phyloP scores from a whole-genome alignment of 2,329 filamentous ascomycete genomes.

The Macrophomina pseudophaseolina region DNA sequence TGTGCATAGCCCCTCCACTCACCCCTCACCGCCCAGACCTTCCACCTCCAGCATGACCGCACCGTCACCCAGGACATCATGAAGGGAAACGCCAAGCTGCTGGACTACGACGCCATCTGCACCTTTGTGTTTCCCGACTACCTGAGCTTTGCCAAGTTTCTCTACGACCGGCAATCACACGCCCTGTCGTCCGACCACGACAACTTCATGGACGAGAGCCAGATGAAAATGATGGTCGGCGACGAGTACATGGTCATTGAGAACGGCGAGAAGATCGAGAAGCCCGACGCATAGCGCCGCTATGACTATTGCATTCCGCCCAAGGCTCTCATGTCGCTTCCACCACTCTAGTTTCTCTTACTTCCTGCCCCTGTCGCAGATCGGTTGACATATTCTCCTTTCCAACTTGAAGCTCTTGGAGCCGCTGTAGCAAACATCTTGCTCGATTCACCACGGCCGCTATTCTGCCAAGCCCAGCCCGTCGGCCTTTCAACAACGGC shows the following conservation, averaged over 20 bases:
- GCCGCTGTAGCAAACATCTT: not conserved
- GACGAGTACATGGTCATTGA: slow-evolving; percentile 51
- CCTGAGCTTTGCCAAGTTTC: slow-evolving; percentile 51
- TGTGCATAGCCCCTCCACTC: slow-evolving; percentile 9
- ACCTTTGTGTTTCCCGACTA: slow-evolving; percentile 56
- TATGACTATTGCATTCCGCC: not conserved
- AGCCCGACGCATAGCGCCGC: not conserved
- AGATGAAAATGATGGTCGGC: slow-evolving; percentile 54
- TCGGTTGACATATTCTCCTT: too few relatives aligned
- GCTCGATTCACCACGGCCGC: too few relatives aligned
- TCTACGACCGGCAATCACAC: slow-evolving; percentile 53
- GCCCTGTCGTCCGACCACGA: slow-evolving; percentile 44
- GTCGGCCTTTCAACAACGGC: not conserved
- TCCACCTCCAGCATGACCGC: slow-evolving; percentile 51
- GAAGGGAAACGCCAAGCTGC: slow-evolving; percentile 49
- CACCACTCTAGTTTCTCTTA: not conserved
- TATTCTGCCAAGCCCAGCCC: too few relatives aligned
- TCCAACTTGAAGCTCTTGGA: not conserved
- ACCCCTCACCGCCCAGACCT: slow-evolving; percentile 41
- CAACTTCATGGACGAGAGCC: slow-evolving; percentile 47
- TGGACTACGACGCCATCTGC: slow-evolving; percentile 55
- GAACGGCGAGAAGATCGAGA: slow-evolving; percentile 39
- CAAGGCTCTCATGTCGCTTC: not conserved
- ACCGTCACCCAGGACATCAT: slow-evolving; percentile 53
- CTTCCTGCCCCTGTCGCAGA: not conserved